phyloP scores from a whole-genome alignment of 2,329 filamentous ascomycete genomes.

The Ophiostoma ulmi region DNA sequence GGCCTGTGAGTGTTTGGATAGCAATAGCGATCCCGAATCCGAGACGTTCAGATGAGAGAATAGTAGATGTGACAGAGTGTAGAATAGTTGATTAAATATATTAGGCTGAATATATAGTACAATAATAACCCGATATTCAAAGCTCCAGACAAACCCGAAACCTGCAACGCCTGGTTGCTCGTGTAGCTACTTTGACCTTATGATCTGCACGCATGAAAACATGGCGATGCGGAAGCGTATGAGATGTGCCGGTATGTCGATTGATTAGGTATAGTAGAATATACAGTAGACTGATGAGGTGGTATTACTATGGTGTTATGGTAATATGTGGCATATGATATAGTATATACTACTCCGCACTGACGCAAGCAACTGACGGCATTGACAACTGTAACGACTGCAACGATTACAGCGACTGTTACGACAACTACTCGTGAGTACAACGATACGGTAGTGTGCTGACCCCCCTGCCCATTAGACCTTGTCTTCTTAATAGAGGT shows the following conservation, averaged over 20 bases:
- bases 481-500: conserved; percentile 2
- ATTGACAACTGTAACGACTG: not conserved
- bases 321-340: not conserved
- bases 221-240: conserved; percentile 5
- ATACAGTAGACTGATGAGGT: not conserved
- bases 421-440: not conserved
- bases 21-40: not conserved
- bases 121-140: not conserved
- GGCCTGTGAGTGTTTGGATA: not conserved
- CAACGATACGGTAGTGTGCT: not conserved
- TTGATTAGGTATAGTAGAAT: not conserved
- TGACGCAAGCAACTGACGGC: conserved; percentile 4
- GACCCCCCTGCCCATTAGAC: not conserved
- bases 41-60: not conserved
- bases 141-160: conserved; percentile 9
- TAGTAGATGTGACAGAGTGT: not conserved
- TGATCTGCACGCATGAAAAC: not conserved
- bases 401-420: not conserved
- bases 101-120: no score
- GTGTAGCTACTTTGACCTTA: not conserved
- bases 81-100: not conserved
- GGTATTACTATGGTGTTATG: not conserved
- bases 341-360: not conserved
- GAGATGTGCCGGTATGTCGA: conserved; percentile 5
- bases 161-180: not conserved